Evolutionary conservation across 768 basidiomycete genomes (phyloP).

Genomic region (Tulasnella calospora): DNA sequence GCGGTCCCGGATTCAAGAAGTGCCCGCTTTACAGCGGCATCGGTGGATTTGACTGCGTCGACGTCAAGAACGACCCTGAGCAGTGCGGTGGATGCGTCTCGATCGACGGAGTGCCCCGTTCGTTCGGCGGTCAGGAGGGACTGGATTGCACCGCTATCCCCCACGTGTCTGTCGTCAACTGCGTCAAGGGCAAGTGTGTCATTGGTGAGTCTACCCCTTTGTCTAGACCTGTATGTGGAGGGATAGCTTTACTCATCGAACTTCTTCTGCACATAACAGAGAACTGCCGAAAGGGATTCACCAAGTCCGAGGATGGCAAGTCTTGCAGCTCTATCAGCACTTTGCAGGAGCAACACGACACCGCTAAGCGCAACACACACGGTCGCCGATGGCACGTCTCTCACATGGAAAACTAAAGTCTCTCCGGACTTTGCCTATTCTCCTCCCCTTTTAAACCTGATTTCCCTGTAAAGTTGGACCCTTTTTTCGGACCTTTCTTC

Average conservation of each 20-base stretch:
- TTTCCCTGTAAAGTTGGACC: not conserved
- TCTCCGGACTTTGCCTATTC: constrained; percentile 28
- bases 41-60: constrained; percentile 23
- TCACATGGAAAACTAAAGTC: not conserved
- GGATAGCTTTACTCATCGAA: not conserved
- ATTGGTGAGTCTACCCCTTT: constrained; percentile 37
- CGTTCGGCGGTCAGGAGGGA: constrained; percentile 29
- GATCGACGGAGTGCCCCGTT: not conserved
- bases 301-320: not conserved
- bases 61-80: constrained; percentile 18
- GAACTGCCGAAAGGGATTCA: constrained; percentile 5
- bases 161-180: constrained; percentile 40
- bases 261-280: not conserved
- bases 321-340: not conserved
- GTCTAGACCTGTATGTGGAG: too few relatives aligned
- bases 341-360: not conserved
- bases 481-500: not conserved
- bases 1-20: constrained; percentile 8
- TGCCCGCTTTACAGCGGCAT: not conserved
- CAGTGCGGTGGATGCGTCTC: constrained; percentile 21
- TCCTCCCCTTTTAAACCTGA: not conserved
- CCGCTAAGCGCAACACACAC: not conserved
- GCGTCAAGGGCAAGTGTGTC: constrained; percentile 38
- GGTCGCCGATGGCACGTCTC: constrained; percentile 2
- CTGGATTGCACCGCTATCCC: constrained; percentile 46